Conservation (phyloP, 1,284 basidiomycete genomes). For the Fomitopsis pinicola region DNA sequence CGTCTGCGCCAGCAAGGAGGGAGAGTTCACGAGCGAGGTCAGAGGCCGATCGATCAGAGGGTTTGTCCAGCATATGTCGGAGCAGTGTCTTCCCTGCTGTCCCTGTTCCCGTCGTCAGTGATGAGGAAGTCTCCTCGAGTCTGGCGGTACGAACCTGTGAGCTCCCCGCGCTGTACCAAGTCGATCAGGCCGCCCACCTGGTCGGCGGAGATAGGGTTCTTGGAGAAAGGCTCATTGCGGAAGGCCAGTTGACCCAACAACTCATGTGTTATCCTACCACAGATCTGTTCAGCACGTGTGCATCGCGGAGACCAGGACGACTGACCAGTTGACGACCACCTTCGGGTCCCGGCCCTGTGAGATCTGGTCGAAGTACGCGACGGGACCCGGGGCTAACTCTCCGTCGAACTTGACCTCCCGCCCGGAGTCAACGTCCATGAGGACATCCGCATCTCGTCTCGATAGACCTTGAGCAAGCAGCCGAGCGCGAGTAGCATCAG, state of each 20-base stretch:
- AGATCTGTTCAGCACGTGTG: background rate
- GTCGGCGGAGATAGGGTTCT: constrained; percentile 54
- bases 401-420: constrained; percentile 62
- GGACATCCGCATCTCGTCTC: constrained; percentile 66
- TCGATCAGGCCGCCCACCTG: constrained; percentile 80
- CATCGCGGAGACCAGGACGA: background rate
- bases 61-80: constrained; percentile 53
- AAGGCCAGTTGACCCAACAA: constrained; percentile 73
- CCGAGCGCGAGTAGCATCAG: constrained; percentile 59
- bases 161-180: constrained; percentile 58
- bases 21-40: constrained; percentile 47
- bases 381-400: constrained; percentile 44
- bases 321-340: constrained; percentile 82
- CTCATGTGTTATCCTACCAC: constrained; percentile 79
- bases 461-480: constrained; percentile 53
- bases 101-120: constrained; percentile 34
- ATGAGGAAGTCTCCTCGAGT: background rate
- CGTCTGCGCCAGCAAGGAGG: constrained; percentile 36
- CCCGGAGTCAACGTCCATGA: constrained; percentile 70
- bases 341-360: constrained; percentile 57
- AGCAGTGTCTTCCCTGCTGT: constrained; percentile 71
- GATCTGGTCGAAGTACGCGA: constrained; percentile 77
- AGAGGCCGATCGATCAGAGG: constrained; percentile 33
- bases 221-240: constrained; percentile 54
- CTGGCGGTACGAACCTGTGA: constrained; percentile 56